phyloP scores from a whole-genome alignment of 2,329 filamentous ascomycete species.

The Colletotrichum paranaense region DNA sequence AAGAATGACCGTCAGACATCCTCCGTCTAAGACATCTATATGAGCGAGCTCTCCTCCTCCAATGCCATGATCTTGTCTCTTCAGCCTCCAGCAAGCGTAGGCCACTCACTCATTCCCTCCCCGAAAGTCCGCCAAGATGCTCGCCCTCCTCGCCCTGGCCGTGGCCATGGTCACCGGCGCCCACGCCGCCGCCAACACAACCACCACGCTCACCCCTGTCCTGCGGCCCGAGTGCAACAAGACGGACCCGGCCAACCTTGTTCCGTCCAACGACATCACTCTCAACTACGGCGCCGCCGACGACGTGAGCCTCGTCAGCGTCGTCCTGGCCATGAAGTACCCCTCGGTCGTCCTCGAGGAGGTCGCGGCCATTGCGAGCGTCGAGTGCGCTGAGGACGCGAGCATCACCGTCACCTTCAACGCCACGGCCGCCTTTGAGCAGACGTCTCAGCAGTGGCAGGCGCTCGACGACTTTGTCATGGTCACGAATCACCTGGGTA shows the following conservation, averaged over 20 bases:
- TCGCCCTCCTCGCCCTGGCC: conserved; percentile 24
- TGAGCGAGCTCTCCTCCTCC: background rate
- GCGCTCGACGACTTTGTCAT: conserved; percentile 38
- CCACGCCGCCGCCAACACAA: conserved; percentile 25
- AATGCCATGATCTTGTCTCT: background rate
- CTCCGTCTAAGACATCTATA: conserved; percentile 17
- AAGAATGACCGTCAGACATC: background rate
- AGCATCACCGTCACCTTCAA: conserved; percentile 49
- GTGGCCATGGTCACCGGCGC: conserved; percentile 17
- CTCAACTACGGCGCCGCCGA: conserved; percentile 39
- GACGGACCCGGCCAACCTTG: conserved; percentile 24
- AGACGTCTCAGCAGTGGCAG: conserved; percentile 37
- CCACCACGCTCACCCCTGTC: conserved; percentile 16
- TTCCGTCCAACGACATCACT: conserved; percentile 52
- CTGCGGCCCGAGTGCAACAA: conserved; percentile 14
- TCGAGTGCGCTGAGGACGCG: conserved; percentile 63
- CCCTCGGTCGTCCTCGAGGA: conserved; percentile 40
- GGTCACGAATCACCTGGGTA: conserved; percentile 39
- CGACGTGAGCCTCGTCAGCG: conserved; percentile 62
- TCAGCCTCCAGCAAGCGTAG: conserved; percentile 3
- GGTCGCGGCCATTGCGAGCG: conserved; percentile 61
- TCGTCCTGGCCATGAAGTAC: conserved; percentile 60
- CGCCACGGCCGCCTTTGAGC: conserved; percentile 35
- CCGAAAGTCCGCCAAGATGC: conserved; percentile 12
- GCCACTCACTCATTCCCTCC: background rate